phyloP scores from a whole-genome alignment of 2,329 filamentous ascomycete genomes.

The Alternaria atra region DNA sequence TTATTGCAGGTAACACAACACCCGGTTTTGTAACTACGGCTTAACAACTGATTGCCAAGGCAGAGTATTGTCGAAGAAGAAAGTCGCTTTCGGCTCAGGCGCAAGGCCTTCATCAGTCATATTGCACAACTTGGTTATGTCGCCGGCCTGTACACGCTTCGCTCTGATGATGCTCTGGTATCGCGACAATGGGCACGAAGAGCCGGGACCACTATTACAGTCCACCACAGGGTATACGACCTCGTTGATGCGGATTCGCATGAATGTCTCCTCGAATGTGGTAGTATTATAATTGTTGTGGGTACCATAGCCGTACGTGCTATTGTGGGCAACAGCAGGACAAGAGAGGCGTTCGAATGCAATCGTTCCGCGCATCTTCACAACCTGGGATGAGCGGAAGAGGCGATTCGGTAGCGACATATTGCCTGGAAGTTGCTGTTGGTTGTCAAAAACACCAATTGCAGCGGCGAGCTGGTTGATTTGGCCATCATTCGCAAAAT shows the following conservation, averaged over 20 bases:
- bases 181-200: conserved; percentile 42
- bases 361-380: conserved; percentile 71
- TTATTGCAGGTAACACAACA: not conserved
- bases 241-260: conserved; percentile 70
- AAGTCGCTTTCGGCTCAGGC: conserved; percentile 31
- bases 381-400: conserved; percentile 65
- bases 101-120: conserved; percentile 26
- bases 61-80: conserved; percentile 39
- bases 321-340: conserved; percentile 17
- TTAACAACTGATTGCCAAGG: conserved; percentile 35
- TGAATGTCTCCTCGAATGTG: conserved; percentile 50
- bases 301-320: not conserved
- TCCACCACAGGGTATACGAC: conserved; percentile 65
- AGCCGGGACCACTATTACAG: conserved; percentile 64
- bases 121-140: conserved; percentile 59
- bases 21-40: conserved; percentile 9
- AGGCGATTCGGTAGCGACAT: conserved; percentile 59
- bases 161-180: conserved; percentile 53
- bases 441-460: conserved; percentile 68
- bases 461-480: conserved; percentile 68
- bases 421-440: conserved; percentile 60
- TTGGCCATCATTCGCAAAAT: conserved; percentile 73
- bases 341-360: conserved; percentile 71
- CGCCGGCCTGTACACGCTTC: conserved; percentile 58
- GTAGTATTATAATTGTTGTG: conserved; percentile 11